A percentile compares a stretch with the other conserved stretches of the same genome.
Conservation (phyloP, 2,329 filamentous ascomycete genomes). For the Arthrobotrys sphaeroides region DNA sequence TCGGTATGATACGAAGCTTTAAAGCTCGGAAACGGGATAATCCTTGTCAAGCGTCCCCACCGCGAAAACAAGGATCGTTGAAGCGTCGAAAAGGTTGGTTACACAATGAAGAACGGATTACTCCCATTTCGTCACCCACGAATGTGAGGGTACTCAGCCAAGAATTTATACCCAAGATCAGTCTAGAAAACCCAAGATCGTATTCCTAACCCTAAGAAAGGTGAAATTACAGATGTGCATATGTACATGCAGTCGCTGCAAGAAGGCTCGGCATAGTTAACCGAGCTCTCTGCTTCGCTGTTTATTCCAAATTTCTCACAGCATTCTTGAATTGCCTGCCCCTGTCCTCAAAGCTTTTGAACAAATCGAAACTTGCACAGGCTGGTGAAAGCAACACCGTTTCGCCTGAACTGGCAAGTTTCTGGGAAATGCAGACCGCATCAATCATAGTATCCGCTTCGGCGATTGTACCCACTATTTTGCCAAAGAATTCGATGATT, state of each 20-base stretch:
- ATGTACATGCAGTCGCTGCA: no score
- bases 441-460: not conserved
- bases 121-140: no score
- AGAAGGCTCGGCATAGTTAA: not conserved
- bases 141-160: no score
- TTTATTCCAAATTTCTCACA: not conserved
- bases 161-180: no score
- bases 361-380: slow-evolving; percentile 18
- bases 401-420: not conserved
- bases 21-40: not conserved
- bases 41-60: not conserved
- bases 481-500: not conserved
- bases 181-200: no score
- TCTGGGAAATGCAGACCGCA: not conserved
- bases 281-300: not conserved
- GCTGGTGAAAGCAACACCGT: slow-evolving; percentile 7
- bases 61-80: no score
- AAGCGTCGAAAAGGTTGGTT: no score
- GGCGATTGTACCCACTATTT: not conserved
- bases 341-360: slow-evolving; percentile 16
- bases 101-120: no score
- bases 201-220: no score
- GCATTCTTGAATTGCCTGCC: slow-evolving; percentile 19
- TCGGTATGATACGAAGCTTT: no score
- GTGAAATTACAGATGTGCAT: no score